A percentile compares a stretch with the other conserved stretches of the same genome.
Conservation (phyloP, 805 yeast genomes). For the Ogataea paradorogensis region DNA sequence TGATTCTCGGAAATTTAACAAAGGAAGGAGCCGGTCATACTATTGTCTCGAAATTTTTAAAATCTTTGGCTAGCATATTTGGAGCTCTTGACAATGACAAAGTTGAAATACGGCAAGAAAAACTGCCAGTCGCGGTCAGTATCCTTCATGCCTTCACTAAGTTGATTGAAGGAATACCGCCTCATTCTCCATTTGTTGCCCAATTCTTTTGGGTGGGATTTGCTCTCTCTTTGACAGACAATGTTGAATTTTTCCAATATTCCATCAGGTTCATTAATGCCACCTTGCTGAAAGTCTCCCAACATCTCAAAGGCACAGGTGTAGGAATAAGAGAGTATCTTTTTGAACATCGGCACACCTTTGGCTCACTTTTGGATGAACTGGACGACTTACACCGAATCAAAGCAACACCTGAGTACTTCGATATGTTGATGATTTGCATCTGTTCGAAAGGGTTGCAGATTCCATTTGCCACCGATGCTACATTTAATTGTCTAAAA, state of each 20-base stretch:
- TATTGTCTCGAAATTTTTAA: constrained; percentile 31
- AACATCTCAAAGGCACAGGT: constrained; percentile 30
- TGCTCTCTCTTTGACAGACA: constrained; percentile 24
- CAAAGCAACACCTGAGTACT: constrained; percentile 41
- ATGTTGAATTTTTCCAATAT: constrained; percentile 29
- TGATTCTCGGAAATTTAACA: constrained; percentile 68
- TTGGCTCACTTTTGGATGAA: constrained; percentile 40
- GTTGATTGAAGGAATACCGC: constrained; percentile 47
- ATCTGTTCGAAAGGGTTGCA: constrained; percentile 56
- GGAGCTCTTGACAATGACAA: constrained; percentile 29
- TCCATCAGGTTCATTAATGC: constrained; percentile 36
- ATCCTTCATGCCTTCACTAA: constrained; percentile 45
- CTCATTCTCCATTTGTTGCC: constrained; percentile 44
- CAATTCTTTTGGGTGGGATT: constrained; percentile 48
- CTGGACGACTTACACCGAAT: constrained; percentile 44
- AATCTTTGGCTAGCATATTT: constrained; percentile 6
- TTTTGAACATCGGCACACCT: constrained; percentile 32
- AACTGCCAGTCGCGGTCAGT: constrained; percentile 36
- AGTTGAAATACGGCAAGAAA: constrained; percentile 13
- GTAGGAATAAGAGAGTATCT: constrained; percentile 29
- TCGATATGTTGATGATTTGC: constrained; percentile 49
- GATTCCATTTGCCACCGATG: constrained; percentile 51
- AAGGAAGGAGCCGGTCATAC: constrained; percentile 60
- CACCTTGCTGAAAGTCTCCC: constrained; percentile 33
- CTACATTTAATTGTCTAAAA: constrained; percentile 45